Percentiles rank a stretch among this genome's conserved stretches.
These are phyloP conservation scores for Citrullus colocynthis DNA, from an alignment of 306 rosid genomes.

Conservation along the genomic window DNA sequence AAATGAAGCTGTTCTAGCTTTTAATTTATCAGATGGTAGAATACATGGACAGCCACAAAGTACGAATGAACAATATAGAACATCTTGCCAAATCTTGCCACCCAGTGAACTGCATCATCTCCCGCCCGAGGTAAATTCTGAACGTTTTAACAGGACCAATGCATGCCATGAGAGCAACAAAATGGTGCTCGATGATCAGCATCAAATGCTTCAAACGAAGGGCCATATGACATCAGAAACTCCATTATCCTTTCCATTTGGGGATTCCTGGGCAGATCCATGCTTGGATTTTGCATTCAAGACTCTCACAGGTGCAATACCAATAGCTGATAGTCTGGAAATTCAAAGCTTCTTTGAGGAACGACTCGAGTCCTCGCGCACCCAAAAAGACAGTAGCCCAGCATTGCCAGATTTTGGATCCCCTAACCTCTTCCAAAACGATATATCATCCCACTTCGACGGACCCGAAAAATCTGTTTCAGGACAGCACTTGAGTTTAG, in stretches of 20 bases:
- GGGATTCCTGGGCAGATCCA: conserved; percentile 83
- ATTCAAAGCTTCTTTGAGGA: conserved; percentile 40
- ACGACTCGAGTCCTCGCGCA: conserved; percentile 26
- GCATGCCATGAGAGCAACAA: conserved; percentile 14
- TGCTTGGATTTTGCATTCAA: conserved; percentile 67
- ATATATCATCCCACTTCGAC: conserved; percentile 40
- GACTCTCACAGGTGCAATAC: conserved; percentile 76
- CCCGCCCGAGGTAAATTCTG: conserved; percentile 2
- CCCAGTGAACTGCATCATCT: conserved; percentile 5
- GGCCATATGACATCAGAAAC: conserved; percentile 27
- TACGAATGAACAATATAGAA: conserved; percentile 5
- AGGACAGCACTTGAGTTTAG: conserved; percentile 19
- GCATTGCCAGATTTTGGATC: conserved; percentile 52
- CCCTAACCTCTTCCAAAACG: conserved; percentile 37
- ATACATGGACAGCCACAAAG: conserved; percentile 13
- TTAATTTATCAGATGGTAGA: conserved; percentile 15
- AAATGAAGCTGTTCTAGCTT: conserved; percentile 11
- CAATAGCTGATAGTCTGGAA: conserved; percentile 49
- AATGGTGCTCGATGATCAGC: conserved; percentile 13
- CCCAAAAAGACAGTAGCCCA: conserved; percentile 20
- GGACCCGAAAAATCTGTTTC: conserved; percentile 34
- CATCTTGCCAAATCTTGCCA: conserved; percentile 5
- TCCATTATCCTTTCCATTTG: conserved; percentile 44
- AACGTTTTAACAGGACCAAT: conserved; percentile 14
- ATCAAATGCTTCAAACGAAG: conserved; percentile 20